phyloP scores from a whole-genome alignment of 2,329 filamentous ascomycete species.

The Aspergillus proliferans region DNA sequence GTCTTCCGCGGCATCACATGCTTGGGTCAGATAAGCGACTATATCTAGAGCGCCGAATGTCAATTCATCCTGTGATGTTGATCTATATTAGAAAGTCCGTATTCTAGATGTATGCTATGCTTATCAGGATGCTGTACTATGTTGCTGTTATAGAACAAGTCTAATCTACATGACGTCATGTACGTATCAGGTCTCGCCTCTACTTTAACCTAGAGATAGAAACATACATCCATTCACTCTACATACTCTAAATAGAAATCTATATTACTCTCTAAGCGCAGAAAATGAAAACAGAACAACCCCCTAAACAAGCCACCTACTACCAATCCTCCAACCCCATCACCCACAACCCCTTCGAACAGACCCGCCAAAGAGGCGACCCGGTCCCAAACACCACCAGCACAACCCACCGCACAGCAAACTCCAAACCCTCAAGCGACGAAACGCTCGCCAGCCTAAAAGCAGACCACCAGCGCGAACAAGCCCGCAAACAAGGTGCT shows the following conservation, averaged over 20 bases:
- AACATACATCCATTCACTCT: background rate
- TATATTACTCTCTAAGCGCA: background rate
- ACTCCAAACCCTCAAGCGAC: conserved; percentile 25
- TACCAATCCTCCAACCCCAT: conserved; percentile 28
- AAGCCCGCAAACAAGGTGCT: conserved; percentile 10
- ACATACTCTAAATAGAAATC: background rate
- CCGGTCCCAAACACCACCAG: conserved; percentile 6
- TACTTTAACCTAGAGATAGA: background rate
- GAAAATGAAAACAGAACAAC: conserved; percentile 21
- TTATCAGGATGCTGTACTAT: background rate
- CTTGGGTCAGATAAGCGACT: background rate
- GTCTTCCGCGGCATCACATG: conserved; percentile 14
- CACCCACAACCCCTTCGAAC: conserved; percentile 22
- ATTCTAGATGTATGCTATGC: background rate
- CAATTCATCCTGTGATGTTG: no score
- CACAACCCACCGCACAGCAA: conserved; percentile 20
- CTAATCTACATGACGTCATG: background rate
- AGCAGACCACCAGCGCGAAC: conserved; percentile 11
- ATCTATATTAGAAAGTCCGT: no score
- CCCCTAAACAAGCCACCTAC: conserved; percentile 30
- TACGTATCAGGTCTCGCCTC: background rate
- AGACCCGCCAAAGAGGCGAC: conserved; percentile 20
- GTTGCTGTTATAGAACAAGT: conserved; percentile 3
- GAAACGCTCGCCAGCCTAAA: conserved; percentile 15
- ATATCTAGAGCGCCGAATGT: no score